Evolutionary conservation across 225 moss, liverwort and hornwort genomes (phyloP).

Genomic region (Physcomitrium patens): DNA sequence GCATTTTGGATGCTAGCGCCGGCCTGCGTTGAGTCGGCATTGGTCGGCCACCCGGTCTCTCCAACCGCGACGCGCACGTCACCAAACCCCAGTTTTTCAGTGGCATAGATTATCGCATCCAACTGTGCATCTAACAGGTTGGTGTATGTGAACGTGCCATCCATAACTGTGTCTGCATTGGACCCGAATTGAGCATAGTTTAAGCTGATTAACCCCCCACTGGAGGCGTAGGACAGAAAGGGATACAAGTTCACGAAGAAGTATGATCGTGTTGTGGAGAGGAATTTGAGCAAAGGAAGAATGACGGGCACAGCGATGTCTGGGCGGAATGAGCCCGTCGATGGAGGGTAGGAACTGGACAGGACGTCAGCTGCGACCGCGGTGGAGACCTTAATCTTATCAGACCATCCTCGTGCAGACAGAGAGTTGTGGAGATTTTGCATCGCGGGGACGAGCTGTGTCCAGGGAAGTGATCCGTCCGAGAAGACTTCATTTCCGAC

Average conservation of each 20-base stretch:
- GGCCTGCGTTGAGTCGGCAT: conserved; percentile 42
- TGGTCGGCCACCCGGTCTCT: conserved; percentile 71
- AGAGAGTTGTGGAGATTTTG: conserved; percentile 51
- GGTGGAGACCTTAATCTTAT: conserved; percentile 48
- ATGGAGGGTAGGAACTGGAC: conserved; percentile 52
- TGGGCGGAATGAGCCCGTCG: conserved; percentile 43
- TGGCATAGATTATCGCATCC: conserved; percentile 62
- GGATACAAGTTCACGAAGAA: conserved; percentile 61
- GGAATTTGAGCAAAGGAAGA: conserved; percentile 43
- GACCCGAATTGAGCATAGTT: conserved; percentile 59
- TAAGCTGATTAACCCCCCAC: conserved; percentile 47
- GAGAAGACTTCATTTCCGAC: conserved; percentile 60
- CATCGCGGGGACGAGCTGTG: conserved; percentile 50
- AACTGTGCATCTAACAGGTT: conserved; percentile 70
- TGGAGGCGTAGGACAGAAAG: conserved; percentile 47
- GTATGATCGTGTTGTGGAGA: conserved; percentile 41
- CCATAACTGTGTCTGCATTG: conserved; percentile 33
- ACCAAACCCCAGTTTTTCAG: conserved; percentile 38
- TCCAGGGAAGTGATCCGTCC: conserved; percentile 46
- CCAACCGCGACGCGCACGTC: conserved; percentile 60
- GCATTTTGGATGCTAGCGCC: conserved; percentile 59
- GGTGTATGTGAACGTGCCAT: conserved; percentile 55
- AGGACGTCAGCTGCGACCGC: conserved; percentile 58
- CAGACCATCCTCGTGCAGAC: conserved; percentile 37
- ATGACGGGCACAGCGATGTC: conserved; percentile 50